Evolutionary conservation across 768 basidiomycete genomes (phyloP), one percentile per base, ranked within the genome.

Genomic region (Xanthoconium stramineum): DNA sequence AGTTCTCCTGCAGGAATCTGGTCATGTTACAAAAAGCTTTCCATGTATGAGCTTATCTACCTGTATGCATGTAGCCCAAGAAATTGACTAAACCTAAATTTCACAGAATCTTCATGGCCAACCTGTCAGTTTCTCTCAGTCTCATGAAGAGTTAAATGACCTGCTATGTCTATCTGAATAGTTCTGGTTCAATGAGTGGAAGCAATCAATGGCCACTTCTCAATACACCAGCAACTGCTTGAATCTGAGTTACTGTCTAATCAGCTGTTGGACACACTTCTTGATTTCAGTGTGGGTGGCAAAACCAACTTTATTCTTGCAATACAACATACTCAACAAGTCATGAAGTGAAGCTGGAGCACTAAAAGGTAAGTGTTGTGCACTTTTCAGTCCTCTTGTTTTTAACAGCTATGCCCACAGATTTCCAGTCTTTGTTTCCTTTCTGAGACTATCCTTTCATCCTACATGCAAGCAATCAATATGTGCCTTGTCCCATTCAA

Each of bases 1-100:
- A 73, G 12, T 85, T 82, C 55, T 30, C 65, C 1, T 85, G 84
- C 69, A 73, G 72, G 51, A 82, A 85, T 58, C 85, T 84, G 1
- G 72, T 72, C 1, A 70, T 78, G 10, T 65, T 80, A 66, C 78
- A 78, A 19, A 82, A 79, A 59, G 75, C 84, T 0, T 84, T 79
- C 69, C 83, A 86, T 65, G 82, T 86, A 81, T 84, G 65, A 56
- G 83, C 74, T 3, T 6, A 14, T 38, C 17, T 0, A 1, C 3
- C 6, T 54, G 11, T 1, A 3, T 11, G 15, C 7, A 10, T 45
- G 2, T 4, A 5, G 33, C 33, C 6, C 33, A 11, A 33, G 33
- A 33, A 33, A 10, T 17, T 53, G 35, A 67, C 19, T 35, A 6
- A 3, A 46, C 36, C 0, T 53, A 30, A n/a, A 67, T 17, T 35